phyloP scores from a whole-genome alignment of 1,284 basidiomycete species.

The Melampsora larici-populina region DNA sequence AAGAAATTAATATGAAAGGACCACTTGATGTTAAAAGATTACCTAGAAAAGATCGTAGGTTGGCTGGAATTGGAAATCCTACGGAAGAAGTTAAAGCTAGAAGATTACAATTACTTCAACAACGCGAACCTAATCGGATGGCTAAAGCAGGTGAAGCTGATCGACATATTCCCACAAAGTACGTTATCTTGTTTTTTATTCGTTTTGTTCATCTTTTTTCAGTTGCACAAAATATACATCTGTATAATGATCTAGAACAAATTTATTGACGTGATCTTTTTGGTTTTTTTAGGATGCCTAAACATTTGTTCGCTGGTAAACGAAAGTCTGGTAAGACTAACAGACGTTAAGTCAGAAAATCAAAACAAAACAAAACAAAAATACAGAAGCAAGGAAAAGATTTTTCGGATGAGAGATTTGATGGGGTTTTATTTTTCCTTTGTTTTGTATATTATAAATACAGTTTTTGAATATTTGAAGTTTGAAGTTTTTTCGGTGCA shows the following conservation, averaged over 20 bases:
- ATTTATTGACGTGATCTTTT: slow-evolving; percentile 44
- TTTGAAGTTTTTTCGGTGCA: no score
- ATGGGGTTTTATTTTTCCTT: no score
- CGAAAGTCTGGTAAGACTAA: slow-evolving; percentile 57
- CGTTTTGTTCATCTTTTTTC: slow-evolving; percentile 53
- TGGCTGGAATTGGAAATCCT: slow-evolving; percentile 73
- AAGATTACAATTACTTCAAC: slow-evolving; percentile 75
- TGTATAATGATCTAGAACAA: no score
- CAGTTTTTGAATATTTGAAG: no score
- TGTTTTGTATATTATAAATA: no score
- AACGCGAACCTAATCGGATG: slow-evolving; percentile 76
- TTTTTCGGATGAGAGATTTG: no score
- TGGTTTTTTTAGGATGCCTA: slow-evolving; percentile 61
- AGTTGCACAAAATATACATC: no score
- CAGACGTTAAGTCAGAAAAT: slow-evolving; percentile 22
- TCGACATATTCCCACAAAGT: slow-evolving; percentile 72
- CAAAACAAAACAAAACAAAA: no score
- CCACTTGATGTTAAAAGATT: slow-evolving; percentile 58
- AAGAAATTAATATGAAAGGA: slow-evolving; percentile 63
- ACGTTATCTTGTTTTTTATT: slow-evolving; percentile 60
- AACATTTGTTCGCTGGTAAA: slow-evolving; percentile 82
- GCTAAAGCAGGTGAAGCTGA: slow-evolving; percentile 87
- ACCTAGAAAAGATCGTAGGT: slow-evolving; percentile 68
- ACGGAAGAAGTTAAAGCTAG: slow-evolving; percentile 75
- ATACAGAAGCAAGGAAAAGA: no score